These are phyloP conservation scores for Tribonema minus DNA, from an alignment of 108 stramenopile species.

Conservation along the genomic window DNA sequence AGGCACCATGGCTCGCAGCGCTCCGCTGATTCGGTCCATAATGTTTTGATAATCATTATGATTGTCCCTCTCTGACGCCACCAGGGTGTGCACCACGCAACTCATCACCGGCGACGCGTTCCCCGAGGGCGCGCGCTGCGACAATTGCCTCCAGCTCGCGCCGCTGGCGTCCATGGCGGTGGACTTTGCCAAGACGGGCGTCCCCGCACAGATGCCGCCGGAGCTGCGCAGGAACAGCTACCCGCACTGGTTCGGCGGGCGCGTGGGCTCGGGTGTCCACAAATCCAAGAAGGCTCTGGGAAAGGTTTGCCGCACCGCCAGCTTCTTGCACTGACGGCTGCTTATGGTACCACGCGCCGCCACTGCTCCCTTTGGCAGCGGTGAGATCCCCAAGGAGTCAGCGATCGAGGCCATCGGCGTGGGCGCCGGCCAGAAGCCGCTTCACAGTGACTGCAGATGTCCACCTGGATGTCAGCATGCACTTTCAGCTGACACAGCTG, in stretches of 20 bases:
- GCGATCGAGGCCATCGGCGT: background rate
- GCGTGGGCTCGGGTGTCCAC: background rate
- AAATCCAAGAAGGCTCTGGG: background rate
- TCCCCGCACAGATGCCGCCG: constrained; percentile 4
- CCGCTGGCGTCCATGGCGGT: constrained; percentile 12
- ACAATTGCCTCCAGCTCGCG: constrained; percentile 23
- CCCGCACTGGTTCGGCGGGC: background rate
- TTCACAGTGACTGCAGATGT: background rate
- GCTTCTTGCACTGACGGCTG: background rate
- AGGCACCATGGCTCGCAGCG: too few relatives aligned
- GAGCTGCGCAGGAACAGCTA: background rate
- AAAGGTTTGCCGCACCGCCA: background rate
- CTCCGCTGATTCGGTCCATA: too few relatives aligned
- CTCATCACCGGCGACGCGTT: background rate
- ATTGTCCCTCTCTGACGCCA: too few relatives aligned
- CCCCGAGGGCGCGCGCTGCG: background rate
- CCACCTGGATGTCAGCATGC: background rate
- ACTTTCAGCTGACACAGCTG: background rate
- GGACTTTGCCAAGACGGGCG: constrained; percentile 26
- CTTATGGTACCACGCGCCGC: background rate
- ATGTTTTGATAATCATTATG: too few relatives aligned
- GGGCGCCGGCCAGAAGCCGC: too few relatives aligned
- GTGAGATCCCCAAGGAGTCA: background rate
- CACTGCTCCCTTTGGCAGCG: background rate
- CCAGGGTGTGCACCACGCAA: constrained; percentile 6